Evolutionary conservation across 331 rosid species (phyloP), one percentile per base, ranked within the genome.

Genomic region (Acacia pycnantha): DNA sequence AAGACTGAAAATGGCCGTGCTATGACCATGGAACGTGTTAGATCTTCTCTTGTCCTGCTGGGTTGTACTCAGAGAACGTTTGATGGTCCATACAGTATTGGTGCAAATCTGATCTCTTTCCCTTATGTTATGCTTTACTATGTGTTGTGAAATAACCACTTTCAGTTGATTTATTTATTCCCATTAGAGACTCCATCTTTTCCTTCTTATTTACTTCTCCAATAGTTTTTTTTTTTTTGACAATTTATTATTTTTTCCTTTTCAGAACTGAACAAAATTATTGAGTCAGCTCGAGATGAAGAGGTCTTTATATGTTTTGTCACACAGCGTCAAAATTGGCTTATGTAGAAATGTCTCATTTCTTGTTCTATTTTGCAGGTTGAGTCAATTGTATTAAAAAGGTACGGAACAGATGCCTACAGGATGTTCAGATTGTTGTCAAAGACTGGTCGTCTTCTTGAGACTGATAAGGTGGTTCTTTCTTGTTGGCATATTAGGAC

Each of bases 341-440:
- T 79, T 18, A 26, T 82, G 76, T 51, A 35, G 62, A 81, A 40
- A 65, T 81, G 54, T 87, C 62, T 81, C 24, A 77, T 81, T 82
- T 67, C 22, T 33, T 79, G 84, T 61, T 58, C 79, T 71, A 22
- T 51, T 9, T 77, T 91, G 76, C 85, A 95, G 99, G 97, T 92
- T 61, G 99, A 93, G 79, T 92, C 97, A 11, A 87, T 91, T 85
- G 97, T 95, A 77, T 77, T 90, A 87, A 92, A 93, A 83, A 87
- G 97, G 83, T 89, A 84, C 33, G 99, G 98, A 82, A 83, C 75
- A 74, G 94, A 95, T 80, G 94, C 97, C 65, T 91, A 91, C 86
- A 88, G 92, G 88, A 90, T 93, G 83, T 95, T 95, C 87, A 91
- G 98, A 88, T 81, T 90, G 76, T 91, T 95, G 77, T 88, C 93